phyloP scores from a whole-genome alignment of 305 asterid genomes.

The Rubia occidens region DNA sequence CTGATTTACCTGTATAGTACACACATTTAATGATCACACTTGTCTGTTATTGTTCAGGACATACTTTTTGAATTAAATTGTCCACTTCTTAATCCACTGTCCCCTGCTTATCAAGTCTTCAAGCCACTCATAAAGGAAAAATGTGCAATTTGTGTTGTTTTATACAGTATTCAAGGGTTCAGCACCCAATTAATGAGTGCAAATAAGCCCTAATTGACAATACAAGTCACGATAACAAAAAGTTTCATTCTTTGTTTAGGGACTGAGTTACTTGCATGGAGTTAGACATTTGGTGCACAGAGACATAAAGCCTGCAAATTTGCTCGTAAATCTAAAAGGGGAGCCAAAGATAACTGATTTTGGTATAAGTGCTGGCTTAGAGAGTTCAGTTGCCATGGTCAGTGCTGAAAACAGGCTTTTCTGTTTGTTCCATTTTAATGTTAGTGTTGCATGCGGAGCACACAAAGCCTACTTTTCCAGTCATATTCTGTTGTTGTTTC shows the following conservation, averaged over 20 bases:
- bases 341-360: conserved; percentile 96
- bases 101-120: background rate
- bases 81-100: background rate
- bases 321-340: conserved; percentile 86
- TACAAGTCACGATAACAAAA: background rate
- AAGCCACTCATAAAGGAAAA: background rate
- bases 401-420: conserved; percentile 20
- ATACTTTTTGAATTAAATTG: no score
- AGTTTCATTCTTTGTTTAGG: conserved; percentile 41
- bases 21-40: background rate
- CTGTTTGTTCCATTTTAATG: background rate
- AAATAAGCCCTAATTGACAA: background rate
- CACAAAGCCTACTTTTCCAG: background rate
- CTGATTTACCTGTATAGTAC: background rate
- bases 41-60: background rate
- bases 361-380: conserved; percentile 95
- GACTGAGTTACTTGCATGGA: conserved; percentile 85
- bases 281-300: conserved; percentile 89
- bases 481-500: conserved; percentile 18
- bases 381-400: conserved; percentile 95
- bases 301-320: conserved; percentile 96
- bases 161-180: no score
- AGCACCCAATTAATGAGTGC: background rate
- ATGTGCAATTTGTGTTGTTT: background rate
- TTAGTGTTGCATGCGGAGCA: background rate